Conservation (phyloP, 2,329 filamentous ascomycete species). For the Geosmithia flava region DNA sequence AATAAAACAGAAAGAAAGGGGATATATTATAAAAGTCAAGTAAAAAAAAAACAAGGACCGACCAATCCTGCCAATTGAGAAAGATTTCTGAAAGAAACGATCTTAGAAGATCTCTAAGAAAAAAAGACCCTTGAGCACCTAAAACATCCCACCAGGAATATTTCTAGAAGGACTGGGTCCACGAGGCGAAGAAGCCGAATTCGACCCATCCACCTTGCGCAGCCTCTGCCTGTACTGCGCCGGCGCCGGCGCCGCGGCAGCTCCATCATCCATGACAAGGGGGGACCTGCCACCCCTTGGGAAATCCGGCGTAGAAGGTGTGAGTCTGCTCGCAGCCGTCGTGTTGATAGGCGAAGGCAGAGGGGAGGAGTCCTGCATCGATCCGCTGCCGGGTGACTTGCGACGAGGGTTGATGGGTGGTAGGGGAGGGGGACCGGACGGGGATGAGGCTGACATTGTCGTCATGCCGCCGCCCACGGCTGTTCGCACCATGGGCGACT, state of each 20-base stretch:
- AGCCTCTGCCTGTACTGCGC: slow-evolving; percentile 23
- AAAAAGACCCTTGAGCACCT: too few relatives aligned
- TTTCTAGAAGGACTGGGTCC: neutral
- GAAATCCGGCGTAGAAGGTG: slow-evolving; percentile 7
- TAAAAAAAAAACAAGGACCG: neutral
- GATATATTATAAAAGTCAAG: neutral
- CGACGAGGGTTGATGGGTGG: slow-evolving; percentile 48
- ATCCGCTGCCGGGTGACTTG: slow-evolving; percentile 16
- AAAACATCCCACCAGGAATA: slow-evolving; percentile 1
- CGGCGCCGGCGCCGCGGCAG: slow-evolving; percentile 24
- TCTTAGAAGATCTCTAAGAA: too few relatives aligned
- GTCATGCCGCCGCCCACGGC: slow-evolving; percentile 13
- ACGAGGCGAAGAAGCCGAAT: too few relatives aligned
- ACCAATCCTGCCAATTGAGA: slow-evolving; percentile 1
- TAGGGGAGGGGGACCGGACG: slow-evolving; percentile 31
- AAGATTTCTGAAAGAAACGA: too few relatives aligned
- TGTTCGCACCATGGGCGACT: slow-evolving; percentile 14
- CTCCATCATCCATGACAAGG: slow-evolving; percentile 20
- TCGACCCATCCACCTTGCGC: slow-evolving; percentile 19
- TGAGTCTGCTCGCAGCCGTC: neutral
- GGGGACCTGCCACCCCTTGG: slow-evolving; percentile 13
- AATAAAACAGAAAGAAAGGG: neutral
- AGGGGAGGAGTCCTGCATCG: slow-evolving; percentile 19
- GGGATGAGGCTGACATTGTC: slow-evolving; percentile 17
- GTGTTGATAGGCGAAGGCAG: slow-evolving; percentile 7